phyloP scores from a whole-genome alignment of 2,329 filamentous ascomycete genomes.

The Leptodontidium sp. region DNA sequence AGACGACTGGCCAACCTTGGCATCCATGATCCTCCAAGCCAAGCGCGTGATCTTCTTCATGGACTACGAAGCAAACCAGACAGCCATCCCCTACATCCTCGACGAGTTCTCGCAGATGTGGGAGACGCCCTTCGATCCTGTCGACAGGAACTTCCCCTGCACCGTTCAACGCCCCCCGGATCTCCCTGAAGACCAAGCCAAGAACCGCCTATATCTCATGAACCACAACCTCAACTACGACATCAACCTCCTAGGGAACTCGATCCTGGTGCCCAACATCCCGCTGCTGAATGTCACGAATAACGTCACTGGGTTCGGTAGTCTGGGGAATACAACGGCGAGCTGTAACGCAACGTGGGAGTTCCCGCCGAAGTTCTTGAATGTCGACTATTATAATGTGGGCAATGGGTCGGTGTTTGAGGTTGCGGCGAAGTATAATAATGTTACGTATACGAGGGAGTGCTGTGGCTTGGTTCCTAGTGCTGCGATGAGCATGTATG shows the following conservation, averaged over 20 bases:
- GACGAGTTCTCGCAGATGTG: constrained; percentile 90
- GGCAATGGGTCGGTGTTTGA: constrained; percentile 77
- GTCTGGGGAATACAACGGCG: constrained; percentile 69
- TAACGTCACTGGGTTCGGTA: constrained; percentile 68
- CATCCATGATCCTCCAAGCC: constrained; percentile 74
- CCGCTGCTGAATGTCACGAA: constrained; percentile 77
- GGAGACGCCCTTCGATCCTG: constrained; percentile 80
- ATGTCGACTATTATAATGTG: constrained; percentile 85
- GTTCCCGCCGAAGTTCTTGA: constrained; percentile 77
- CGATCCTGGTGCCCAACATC: constrained; percentile 76
- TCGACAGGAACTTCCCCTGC: constrained; percentile 75
- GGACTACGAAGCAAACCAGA: constrained; percentile 83
- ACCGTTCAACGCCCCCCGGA: constrained; percentile 77
- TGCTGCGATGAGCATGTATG: constrained; percentile 33
- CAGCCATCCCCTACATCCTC: constrained; percentile 80
- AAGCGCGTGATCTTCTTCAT: constrained; percentile 82
- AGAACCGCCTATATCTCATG: constrained; percentile 76
- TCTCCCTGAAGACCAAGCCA: constrained; percentile 60
- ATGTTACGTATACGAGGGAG: constrained; percentile 69
- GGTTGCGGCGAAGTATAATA: constrained; percentile 74
- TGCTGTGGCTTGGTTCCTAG: constrained; percentile 62
- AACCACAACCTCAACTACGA: constrained; percentile 93
- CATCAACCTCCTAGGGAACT: constrained; percentile 69
- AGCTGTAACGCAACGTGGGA: constrained; percentile 70
- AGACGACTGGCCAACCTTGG: constrained; percentile 84